These are phyloP conservation scores for Lipomyces sp. DNA, from an alignment of 805 yeast species.

Conservation along the genomic window DNA sequence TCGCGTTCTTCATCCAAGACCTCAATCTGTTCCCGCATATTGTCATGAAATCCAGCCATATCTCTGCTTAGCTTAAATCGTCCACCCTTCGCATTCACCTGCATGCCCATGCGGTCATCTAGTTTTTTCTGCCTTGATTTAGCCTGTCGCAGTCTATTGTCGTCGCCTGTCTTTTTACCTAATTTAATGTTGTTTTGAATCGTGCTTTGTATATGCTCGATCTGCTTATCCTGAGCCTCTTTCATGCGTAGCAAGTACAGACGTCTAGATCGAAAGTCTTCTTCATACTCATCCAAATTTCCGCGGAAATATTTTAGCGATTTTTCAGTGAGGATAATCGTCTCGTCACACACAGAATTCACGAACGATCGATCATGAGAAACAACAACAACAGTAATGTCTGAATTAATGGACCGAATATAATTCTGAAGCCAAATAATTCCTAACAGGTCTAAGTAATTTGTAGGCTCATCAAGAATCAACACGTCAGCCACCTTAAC, in stretches of 20 bases:
- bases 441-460: constrained; percentile 74
- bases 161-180: constrained; percentile 5
- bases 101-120: constrained; percentile 7
- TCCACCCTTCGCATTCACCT: constrained; percentile 4
- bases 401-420: not conserved
- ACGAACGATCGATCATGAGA: constrained; percentile 6
- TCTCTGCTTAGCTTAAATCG: constrained; percentile 6
- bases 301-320: constrained; percentile 5
- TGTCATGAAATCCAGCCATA: constrained; percentile 6
- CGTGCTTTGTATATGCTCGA: constrained; percentile 1
- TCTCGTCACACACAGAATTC: constrained; percentile 4
- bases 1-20: constrained; percentile 2
- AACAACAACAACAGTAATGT: constrained; percentile 1
- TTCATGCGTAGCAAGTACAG: not conserved
- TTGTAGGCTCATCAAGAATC: constrained; percentile 97
- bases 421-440: constrained; percentile 4
- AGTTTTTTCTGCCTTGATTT: constrained; percentile 10
- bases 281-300: not conserved
- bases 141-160: constrained; percentile 8
- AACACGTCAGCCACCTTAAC: constrained; percentile 49
- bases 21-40: not conserved
- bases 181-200: constrained; percentile 1
- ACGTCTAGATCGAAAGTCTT: not conserved
- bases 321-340: not conserved
- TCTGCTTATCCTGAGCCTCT: constrained; percentile 4